Evolutionary conservation across 768 basidiomycete genomes (phyloP).

Genomic region (Russula olivacea): DNA sequence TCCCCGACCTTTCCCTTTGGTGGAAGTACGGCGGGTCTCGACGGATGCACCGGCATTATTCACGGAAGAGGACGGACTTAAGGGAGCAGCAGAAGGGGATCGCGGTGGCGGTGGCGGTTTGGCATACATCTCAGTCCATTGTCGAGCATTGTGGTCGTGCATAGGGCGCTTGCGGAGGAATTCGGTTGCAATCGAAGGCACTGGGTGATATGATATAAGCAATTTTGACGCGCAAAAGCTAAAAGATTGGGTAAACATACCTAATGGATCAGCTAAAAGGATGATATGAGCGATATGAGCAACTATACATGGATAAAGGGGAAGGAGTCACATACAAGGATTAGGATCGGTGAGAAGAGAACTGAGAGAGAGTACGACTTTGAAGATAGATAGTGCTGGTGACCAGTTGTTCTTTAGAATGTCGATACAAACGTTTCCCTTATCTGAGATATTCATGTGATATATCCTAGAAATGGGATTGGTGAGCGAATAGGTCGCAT

Average conservation of each 20-base stretch:
- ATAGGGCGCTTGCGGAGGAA: conserved; percentile 31
- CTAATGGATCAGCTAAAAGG: conserved; percentile 22
- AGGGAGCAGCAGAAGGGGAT: not conserved
- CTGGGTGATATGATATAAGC: conserved; percentile 20
- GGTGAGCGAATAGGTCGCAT: conserved; percentile 6
- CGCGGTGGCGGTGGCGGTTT: conserved; percentile 9
- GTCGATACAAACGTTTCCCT: conserved; percentile 78
- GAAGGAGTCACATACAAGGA: conserved; percentile 54
- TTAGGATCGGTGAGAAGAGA: conserved; percentile 93
- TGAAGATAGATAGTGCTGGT: conserved; percentile 87
- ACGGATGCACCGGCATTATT: not conserved
- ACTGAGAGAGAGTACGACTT: conserved; percentile 89
- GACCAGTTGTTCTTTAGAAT: conserved; percentile 94
- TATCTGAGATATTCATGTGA: conserved; percentile 85
- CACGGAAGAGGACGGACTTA: not conserved
- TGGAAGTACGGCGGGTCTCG: not conserved
- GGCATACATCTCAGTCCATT: conserved; percentile 36
- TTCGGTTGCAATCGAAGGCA: conserved; percentile 32
- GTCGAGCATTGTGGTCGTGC: conserved; percentile 39
- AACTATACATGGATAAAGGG: not conserved
- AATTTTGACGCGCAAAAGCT: not conserved
- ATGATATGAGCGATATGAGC: conserved; percentile 2
- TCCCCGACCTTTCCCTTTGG: conserved; percentile 25
- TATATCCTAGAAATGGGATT: conserved; percentile 53
- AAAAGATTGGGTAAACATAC: not conserved